Percentiles rank a stretch among this genome's conserved stretches.
Evolutionary conservation across 2,329 filamentous ascomycete genomes (phyloP).

Genomic region (Xylaria sp.): DNA sequence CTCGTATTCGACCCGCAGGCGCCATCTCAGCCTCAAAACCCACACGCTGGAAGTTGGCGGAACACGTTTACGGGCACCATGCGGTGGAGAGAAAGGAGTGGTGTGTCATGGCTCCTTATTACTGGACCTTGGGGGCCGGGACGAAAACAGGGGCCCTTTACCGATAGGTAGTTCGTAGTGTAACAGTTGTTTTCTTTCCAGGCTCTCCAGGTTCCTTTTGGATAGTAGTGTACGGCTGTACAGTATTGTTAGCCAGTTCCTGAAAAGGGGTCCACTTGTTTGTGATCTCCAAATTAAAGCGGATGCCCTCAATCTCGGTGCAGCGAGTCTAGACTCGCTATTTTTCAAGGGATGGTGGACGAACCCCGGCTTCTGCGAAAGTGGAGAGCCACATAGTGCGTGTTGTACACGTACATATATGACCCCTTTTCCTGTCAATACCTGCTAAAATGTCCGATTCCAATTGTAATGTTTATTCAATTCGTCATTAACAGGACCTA

Average conservation of each 20-base stretch:
- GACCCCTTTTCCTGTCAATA: constrained; percentile 17
- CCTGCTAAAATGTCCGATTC: not conserved
- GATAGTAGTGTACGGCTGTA: too few relatives aligned
- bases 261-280: not conserved
- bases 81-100: constrained; percentile 13
- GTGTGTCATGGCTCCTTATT: constrained; percentile 17
- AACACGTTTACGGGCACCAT: constrained; percentile 3
- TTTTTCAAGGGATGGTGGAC: not conserved
- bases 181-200: constrained; percentile 10
- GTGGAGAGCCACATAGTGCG: not conserved
- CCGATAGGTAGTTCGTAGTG: constrained; percentile 7
- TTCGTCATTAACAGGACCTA: not conserved
- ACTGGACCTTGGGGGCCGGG: constrained; percentile 6
- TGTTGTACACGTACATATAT: constrained; percentile 3
- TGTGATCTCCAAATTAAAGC: constrained; percentile 14
- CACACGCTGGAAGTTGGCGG: constrained; percentile 3
- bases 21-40: constrained; percentile 28
- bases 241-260: not conserved
- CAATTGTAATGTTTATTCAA: not conserved
- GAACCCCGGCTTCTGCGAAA: not conserved
- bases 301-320: constrained; percentile 11
- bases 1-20: constrained; percentile 28
- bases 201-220: too few relatives aligned
- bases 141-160: constrained; percentile 15
- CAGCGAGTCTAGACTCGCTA: constrained; percentile 11